A percentile compares a stretch with the other conserved stretches of the same genome.
phyloP scores from a whole-genome alignment of 495 filamentous ascomycete species.

The Sporormia fimetaria region DNA sequence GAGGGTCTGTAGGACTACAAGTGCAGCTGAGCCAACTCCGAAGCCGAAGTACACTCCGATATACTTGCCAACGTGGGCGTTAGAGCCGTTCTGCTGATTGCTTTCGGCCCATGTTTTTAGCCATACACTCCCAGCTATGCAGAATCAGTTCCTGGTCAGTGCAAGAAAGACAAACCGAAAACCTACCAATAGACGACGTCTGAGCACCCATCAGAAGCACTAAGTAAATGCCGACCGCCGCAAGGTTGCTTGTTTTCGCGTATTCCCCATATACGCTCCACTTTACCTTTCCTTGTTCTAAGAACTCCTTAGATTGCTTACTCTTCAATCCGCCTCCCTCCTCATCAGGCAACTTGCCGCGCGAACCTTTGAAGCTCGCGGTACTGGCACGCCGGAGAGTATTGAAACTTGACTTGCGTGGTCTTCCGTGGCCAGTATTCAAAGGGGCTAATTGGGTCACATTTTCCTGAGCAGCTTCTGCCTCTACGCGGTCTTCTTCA shows the following conservation, averaged over 20 bases:
- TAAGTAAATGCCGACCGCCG: constrained; percentile 73
- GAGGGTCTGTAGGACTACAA: constrained; percentile 85
- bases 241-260: constrained; percentile 82
- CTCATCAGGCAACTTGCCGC: constrained; percentile 73
- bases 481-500: constrained; percentile 43
- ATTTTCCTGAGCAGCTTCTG: constrained; percentile 61
- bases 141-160: constrained; percentile 12
- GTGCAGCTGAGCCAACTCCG: constrained; percentile 72
- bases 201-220: constrained; percentile 67
- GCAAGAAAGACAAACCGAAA: constrained; percentile 5
- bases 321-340: constrained; percentile 62
- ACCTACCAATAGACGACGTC: constrained; percentile 54
- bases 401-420: constrained; percentile 51
- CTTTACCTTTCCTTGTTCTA: constrained; percentile 92
- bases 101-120: constrained; percentile 81
- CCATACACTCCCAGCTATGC: constrained; percentile 66
- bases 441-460: constrained; percentile 63
- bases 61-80: constrained; percentile 72
- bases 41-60: constrained; percentile 92
- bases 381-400: constrained; percentile 84
- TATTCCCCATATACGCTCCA: constrained; percentile 60
- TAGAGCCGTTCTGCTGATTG: constrained; percentile 55
- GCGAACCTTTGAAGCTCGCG: constrained; percentile 75
- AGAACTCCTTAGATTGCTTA: constrained; percentile 73
- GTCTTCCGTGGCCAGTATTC: constrained; percentile 36